Percentiles rank a stretch among this genome's conserved stretches.
Evolutionary conservation across 1,284 basidiomycete genomes (phyloP).

Genomic region (Moesziomyces sp.): DNA sequence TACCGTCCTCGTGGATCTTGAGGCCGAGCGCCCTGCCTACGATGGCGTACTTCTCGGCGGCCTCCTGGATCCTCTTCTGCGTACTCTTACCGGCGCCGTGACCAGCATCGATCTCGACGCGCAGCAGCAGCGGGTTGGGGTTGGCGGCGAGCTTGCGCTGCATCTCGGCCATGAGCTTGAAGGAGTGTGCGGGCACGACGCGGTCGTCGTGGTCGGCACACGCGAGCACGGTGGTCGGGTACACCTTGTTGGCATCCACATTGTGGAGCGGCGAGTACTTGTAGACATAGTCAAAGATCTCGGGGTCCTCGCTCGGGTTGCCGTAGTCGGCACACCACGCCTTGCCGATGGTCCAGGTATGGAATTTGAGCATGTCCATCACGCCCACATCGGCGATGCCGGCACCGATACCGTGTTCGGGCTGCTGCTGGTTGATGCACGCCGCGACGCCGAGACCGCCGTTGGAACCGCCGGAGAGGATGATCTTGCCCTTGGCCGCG

Average conservation of each 20-base stretch:
- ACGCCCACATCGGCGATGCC: conserved; percentile 70
- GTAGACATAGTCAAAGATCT: conserved; percentile 62
- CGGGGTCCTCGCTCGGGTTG: conserved; percentile 73
- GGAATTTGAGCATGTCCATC: conserved; percentile 76
- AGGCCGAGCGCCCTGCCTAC: conserved; percentile 58
- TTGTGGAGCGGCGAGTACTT: conserved; percentile 65
- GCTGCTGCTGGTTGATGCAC: conserved; percentile 80
- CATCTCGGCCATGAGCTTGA: conserved; percentile 66
- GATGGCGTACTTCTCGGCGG: conserved; percentile 60
- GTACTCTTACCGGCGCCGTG: conserved; percentile 66
- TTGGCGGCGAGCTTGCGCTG: conserved; percentile 61
- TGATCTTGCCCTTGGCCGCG: conserved; percentile 78
- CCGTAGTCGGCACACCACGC: conserved; percentile 86
- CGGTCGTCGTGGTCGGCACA: conserved; percentile 66
- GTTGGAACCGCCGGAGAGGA: conserved; percentile 73
- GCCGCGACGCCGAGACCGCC: conserved; percentile 80
- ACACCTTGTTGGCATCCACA: conserved; percentile 53
- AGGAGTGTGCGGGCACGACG: conserved; percentile 63
- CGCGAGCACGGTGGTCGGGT: conserved; percentile 61
- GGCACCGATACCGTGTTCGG: conserved; percentile 79
- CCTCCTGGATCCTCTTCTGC: conserved; percentile 61
- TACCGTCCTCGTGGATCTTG: conserved; percentile 36
- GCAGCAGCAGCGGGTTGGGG: conserved; percentile 62
- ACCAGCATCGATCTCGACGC: conserved; percentile 64
- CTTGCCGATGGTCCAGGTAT: conserved; percentile 71